Percentiles rank a stretch among this genome's conserved stretches.
These are phyloP conservation scores for Nakazawaea siamensis DNA, from an alignment of 805 yeast genomes.

Conservation along the genomic window DNA sequence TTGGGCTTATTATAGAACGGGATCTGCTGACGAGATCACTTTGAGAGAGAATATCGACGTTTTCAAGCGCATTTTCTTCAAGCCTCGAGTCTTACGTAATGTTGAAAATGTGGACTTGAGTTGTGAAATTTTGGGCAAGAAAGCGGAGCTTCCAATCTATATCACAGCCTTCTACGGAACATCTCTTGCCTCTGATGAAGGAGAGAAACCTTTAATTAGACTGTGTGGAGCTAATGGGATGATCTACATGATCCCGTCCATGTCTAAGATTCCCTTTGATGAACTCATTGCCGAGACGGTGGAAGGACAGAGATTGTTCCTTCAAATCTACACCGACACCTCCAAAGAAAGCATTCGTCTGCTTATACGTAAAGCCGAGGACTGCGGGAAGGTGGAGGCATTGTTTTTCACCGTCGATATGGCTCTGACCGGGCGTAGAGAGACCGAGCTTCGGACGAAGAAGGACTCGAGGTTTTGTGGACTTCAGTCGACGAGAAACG, in stretches of 20 bases:
- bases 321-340: constrained; percentile 27
- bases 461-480: not conserved
- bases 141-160: constrained; percentile 30
- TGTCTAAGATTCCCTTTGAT: constrained; percentile 31
- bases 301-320: constrained; percentile 29
- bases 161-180: constrained; percentile 38
- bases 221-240: constrained; percentile 27
- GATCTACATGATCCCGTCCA: constrained; percentile 36
- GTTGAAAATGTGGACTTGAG: constrained; percentile 27
- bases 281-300: constrained; percentile 29
- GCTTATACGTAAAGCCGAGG: constrained; percentile 23
- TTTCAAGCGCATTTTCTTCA: constrained; percentile 30
- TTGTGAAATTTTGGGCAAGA: constrained; percentile 30
- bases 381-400: constrained; percentile 21
- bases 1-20: constrained; percentile 40
- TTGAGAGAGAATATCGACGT: constrained; percentile 34
- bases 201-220: constrained; percentile 31
- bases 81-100: constrained; percentile 32
- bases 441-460: constrained; percentile 22
- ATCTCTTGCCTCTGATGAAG: constrained; percentile 24
- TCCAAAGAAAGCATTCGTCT: constrained; percentile 19
- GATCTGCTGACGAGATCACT: constrained; percentile 37
- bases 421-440: constrained; percentile 32
- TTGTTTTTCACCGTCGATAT: constrained; percentile 33
- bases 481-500: not conserved